A percentile compares a stretch with the other conserved stretches of the same genome.
Evolutionary conservation across 2,329 filamentous ascomycete species (phyloP).

Genomic region (Fusarium bulbicola): DNA sequence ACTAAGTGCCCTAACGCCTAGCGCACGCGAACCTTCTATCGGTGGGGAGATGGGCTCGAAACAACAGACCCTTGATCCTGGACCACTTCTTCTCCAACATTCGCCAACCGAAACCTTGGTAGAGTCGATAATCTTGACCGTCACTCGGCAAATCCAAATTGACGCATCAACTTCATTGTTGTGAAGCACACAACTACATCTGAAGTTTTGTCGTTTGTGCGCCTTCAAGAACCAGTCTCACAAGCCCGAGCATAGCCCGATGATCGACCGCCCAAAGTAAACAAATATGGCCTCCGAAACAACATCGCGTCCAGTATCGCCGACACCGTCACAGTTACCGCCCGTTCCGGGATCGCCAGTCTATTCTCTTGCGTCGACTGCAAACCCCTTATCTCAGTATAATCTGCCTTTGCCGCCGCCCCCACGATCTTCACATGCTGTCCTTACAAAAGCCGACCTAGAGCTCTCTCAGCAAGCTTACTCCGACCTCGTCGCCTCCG

Average conservation of each 20-base stretch:
- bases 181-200: slow-evolving; percentile 8
- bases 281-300: slow-evolving; percentile 47
- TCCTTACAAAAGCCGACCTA: slow-evolving; percentile 71
- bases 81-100: slow-evolving; percentile 36
- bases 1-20: slow-evolving; percentile 35
- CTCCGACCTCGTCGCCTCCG: slow-evolving; percentile 67
- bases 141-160: slow-evolving; percentile 1
- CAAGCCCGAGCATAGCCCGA: slow-evolving; percentile 21
- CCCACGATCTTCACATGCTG: slow-evolving; percentile 64
- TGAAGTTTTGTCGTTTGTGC: neutral
- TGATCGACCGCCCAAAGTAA: slow-evolving; percentile 24
- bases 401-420: slow-evolving; percentile 69
- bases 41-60: slow-evolving; percentile 34
- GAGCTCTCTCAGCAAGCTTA: slow-evolving; percentile 70
- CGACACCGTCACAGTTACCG: slow-evolving; percentile 65
- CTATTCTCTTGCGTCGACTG: slow-evolving; percentile 70
- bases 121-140: slow-evolving; percentile 14
- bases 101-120: slow-evolving; percentile 28
- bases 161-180: neutral
- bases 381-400: slow-evolving; percentile 67
- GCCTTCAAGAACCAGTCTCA: neutral
- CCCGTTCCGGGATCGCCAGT: slow-evolving; percentile 70
- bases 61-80: slow-evolving; percentile 14
- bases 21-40: slow-evolving; percentile 17
- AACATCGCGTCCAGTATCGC: slow-evolving; percentile 54